Conservation (phyloP, 2,329 filamentous ascomycete species). For the Cladosporium sp. region DNA sequence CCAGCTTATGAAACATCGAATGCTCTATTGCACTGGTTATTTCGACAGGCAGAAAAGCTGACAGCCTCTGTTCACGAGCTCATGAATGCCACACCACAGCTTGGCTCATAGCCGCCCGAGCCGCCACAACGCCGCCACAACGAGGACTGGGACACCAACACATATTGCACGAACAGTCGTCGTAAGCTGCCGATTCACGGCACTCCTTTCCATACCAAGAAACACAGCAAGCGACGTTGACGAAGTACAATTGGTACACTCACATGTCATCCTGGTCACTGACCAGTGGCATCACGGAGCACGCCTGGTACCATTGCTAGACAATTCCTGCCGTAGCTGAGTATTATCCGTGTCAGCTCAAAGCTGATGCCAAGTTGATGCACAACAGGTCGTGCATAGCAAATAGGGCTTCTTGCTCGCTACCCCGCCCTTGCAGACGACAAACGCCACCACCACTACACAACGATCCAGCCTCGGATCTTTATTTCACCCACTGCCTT, state of each 20-base stretch:
- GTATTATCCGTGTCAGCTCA: not conserved
- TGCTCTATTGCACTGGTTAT: not conserved
- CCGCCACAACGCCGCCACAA: not conserved
- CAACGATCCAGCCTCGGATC: not conserved
- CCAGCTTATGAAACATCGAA: not conserved
- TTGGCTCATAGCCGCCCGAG: not conserved
- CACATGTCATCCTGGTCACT: not conserved
- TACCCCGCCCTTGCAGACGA: constrained; percentile 3
- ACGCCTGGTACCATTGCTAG: not conserved
- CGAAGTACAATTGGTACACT: not conserved
- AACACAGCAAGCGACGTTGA: not conserved
- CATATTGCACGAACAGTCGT: not conserved
- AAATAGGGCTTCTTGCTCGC: not conserved
- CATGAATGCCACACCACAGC: not conserved
- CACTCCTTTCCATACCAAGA: not conserved
- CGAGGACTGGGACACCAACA: not conserved
- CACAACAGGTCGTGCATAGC: not conserved
- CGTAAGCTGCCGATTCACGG: not conserved
- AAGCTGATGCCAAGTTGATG: constrained; percentile 1
- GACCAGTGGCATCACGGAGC: not conserved
- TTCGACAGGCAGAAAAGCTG: not conserved
- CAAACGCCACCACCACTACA: not conserved
- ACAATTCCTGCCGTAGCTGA: not conserved
- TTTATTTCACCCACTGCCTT: not conserved
- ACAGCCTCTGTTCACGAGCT: not conserved